Base-by-base conservation (phyloP, 805 yeast species). In the Barnettozyma populi region DNA sequence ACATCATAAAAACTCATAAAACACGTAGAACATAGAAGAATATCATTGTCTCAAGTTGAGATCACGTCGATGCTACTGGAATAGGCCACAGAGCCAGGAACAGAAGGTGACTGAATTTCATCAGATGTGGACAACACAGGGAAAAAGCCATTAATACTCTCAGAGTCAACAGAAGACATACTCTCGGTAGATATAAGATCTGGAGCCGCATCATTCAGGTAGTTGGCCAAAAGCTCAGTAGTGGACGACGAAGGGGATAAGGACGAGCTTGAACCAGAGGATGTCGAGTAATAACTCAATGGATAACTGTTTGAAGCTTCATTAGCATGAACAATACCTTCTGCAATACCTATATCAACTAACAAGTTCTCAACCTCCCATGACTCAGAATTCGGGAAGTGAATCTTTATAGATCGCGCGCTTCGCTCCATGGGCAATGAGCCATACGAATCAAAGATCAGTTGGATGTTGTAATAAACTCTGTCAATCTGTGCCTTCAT, bases 341-440 rank as follows among this genome's bases (percentile, higher is more conserved):
- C 71, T 2, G 75, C 61, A 7, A 86, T 77, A 21, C 78, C 84
- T 50, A 78, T 70, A 39, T 85, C 94, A 36, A 71, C 60, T 50
- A 85, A 64, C 50, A 86, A 64, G 19, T 53, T 51, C 55, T 82
- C 84, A 55, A 86, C 76, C 54, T 79, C 79, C 6, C 62, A 68
- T 7, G 73, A 65, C 50, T 84, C 88, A 50, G 84, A 74, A 60
- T 84, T 86, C 31, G 92, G 89, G 67, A 88, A 86, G 60, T 78
- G 83, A 13, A 83, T 78, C 53, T 83, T 68, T 44, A 80, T 64
- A 27, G 71, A 66, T 11, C 66, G 61, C 35, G 65, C 57, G 41
- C 70, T 71, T 46, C 76, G 65, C 41, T 79, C 70, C 46, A 84
- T 69, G 8, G 86, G 89, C 53, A 81, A 75, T 52, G 81, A 80